Base-by-base conservation (phyloP, 805 yeast species). In the Candida takata region DNA sequence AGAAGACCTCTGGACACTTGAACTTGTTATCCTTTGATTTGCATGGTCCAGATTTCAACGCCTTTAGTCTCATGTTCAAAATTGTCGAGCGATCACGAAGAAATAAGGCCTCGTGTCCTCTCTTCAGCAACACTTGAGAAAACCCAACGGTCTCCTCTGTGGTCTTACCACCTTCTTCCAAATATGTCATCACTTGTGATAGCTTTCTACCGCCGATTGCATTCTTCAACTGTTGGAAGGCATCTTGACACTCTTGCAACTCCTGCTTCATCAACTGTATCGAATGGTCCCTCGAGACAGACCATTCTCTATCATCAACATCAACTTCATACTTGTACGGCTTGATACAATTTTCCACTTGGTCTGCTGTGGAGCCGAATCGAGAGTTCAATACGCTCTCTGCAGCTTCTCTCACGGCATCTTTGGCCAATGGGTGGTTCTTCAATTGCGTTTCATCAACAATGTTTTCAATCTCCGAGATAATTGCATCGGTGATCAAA, bases 281-380 rank as follows among this genome's bases (percentile, higher is more conserved):
- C 0, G 97, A 73, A 53, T 84, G 94, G 23, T 84, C 94, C 41
- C 84, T 75, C 26, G 95, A 79, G 7, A 71, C 54, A 21, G 65
- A 62, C 99, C 99, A 92, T 57, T 92, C 99, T 27, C 96, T 70
- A 48, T 88, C 95, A 54, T 92, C 97, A 33, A 92, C 75, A 53
- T 92, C 99, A 41, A 92, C 88, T 54, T 92, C 99, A 57, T 90
- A 92, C 62, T 92, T 92, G 65, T 82, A 92, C 3, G 99, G 99
- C 57, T 92, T 92, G 52, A 92, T 90, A 62, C 97, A 88, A 59
- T 94, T 92, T 53, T 92, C 99, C 6, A 92, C 97, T 58, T 92
- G 99, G 57, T 94, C 99, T 0, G 98, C 95, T 0, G 98, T 90
- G 1, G 95, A 80, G 45, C 79, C 84, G 55, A 73, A 92, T 45